These are phyloP conservation scores for Amanita molliuscula DNA, from an alignment of 768 basidiomycete genomes.

Conservation along the genomic window DNA sequence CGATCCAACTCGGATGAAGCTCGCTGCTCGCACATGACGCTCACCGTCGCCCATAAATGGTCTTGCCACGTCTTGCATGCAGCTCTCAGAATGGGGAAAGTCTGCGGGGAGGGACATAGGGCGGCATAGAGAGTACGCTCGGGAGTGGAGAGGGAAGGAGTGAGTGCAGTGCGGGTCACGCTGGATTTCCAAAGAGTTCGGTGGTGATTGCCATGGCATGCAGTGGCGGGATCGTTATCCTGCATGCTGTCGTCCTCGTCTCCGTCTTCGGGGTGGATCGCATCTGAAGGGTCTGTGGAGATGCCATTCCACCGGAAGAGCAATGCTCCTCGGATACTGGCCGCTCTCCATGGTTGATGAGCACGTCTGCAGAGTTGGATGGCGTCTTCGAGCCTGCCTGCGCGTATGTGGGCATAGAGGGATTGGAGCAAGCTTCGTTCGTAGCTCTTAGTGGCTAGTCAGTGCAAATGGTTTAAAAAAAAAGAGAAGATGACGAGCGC, in stretches of 20 bases:
- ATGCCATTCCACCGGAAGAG: conserved; percentile 71
- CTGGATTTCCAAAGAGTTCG: conserved; percentile 82
- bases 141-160: conserved; percentile 25
- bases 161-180: conserved; percentile 71
- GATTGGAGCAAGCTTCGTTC: conserved; percentile 72
- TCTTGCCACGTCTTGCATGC: conserved; percentile 91
- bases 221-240: conserved; percentile 27
- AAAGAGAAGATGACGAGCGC: conserved; percentile 14
- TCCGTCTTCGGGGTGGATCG: conserved; percentile 21
- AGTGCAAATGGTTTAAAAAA: not conserved
- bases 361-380: conserved; percentile 72
- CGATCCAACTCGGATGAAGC: conserved; percentile 58
- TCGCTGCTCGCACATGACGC: conserved; percentile 73
- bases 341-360: conserved; percentile 88
- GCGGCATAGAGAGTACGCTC: conserved; percentile 88
- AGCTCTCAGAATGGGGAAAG: conserved; percentile 52
- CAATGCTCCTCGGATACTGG: conserved; percentile 75
- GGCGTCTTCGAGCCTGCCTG: conserved; percentile 80
- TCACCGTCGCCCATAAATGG: conserved; percentile 86
- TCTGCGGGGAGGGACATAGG: conserved; percentile 63
- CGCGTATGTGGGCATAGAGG: conserved; percentile 73
- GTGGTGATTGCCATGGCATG: conserved; percentile 66
- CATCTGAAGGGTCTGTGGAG: conserved; percentile 10
- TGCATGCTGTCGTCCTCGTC: conserved; percentile 26
- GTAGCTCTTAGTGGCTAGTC: conserved; percentile 41